Percentiles rank a stretch among this genome's conserved stretches.
These are phyloP conservation scores for Rhododendron mucronatum DNA, from an alignment of 148 eudicot genomes.

Conservation along the genomic window DNA sequence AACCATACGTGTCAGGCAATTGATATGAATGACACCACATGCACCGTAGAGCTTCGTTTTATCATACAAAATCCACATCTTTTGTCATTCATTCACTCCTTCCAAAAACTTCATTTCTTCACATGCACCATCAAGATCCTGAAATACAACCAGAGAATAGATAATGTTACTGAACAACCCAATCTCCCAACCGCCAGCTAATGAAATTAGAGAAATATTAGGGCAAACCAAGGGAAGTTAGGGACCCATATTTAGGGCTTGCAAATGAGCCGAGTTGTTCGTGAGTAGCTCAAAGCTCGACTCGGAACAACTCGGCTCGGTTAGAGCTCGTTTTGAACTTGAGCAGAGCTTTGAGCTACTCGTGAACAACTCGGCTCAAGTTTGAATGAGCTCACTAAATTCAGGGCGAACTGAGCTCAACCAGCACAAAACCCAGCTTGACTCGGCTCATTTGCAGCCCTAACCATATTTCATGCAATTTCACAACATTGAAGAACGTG, in stretches of 20 bases:
- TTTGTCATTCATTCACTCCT: neutral
- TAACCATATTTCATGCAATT: neutral
- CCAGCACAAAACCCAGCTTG: neutral
- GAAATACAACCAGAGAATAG: slow-evolving; percentile 7
- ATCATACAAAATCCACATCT: slow-evolving; percentile 3
- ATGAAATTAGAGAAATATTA: neutral
- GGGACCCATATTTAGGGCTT: neutral
- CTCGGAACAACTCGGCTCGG: neutral
- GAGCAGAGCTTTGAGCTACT: neutral
- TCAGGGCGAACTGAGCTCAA: neutral
- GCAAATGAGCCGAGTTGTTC: neutral
- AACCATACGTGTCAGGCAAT: slow-evolving; percentile 12
- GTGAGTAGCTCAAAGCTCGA: neutral
- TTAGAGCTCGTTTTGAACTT: neutral
- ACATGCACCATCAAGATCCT: slow-evolving; percentile 13
- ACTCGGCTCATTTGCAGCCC: neutral
- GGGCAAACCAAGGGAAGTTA: neutral
- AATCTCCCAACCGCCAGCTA: neutral
- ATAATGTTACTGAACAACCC: slow-evolving; percentile 2
- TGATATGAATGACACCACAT: neutral
- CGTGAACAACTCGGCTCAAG: neutral
- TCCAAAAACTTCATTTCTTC: neutral
- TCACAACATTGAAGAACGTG: neutral
- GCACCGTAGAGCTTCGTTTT: slow-evolving; percentile 13
- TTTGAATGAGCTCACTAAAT: neutral